phyloP scores from a whole-genome alignment of 306 rosid species.

The Mimosa bimucronata region DNA sequence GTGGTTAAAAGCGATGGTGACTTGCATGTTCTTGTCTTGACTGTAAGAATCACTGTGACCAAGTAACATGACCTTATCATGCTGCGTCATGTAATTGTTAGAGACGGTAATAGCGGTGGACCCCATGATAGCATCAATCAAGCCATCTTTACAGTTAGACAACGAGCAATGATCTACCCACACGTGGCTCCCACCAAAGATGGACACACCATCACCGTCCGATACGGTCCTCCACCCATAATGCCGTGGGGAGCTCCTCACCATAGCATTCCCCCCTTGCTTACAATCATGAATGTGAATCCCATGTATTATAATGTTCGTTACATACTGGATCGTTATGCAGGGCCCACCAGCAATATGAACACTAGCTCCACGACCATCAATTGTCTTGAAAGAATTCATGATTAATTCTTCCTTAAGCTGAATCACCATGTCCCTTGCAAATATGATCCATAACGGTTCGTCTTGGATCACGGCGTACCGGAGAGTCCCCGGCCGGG shows the following conservation, averaged over 20 bases:
- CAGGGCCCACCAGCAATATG: slow-evolving; percentile 99
- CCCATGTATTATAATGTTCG: slow-evolving; percentile 84
- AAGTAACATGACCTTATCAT: slow-evolving; percentile 90
- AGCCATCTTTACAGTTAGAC: slow-evolving; percentile 81
- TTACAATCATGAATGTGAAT: slow-evolving; percentile 82
- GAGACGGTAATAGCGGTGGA: slow-evolving; percentile 85
- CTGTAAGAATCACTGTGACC: slow-evolving; percentile 86
- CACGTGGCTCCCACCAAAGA: slow-evolving; percentile 87
- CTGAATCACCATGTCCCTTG: slow-evolving; percentile 83
- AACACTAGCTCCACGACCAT: slow-evolving; percentile 89
- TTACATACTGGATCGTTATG: slow-evolving; percentile 86
- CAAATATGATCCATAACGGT: slow-evolving; percentile 90
- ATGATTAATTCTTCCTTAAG: slow-evolving; percentile 90
- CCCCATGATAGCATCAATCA: slow-evolving; percentile 86
- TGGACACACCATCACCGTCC: slow-evolving; percentile 95
- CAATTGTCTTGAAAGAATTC: slow-evolving; percentile 94
- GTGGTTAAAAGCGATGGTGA: slow-evolving; percentile 93
- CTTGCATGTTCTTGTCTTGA: slow-evolving; percentile 93
- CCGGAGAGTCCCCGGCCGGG: slow-evolving; percentile 85
- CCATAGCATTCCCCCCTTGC: slow-evolving; percentile 89
- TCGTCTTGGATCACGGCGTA: slow-evolving; percentile 87
- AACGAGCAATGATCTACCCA: slow-evolving; percentile 96
- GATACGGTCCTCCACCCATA: slow-evolving; percentile 91
- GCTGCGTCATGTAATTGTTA: slow-evolving; percentile 96
- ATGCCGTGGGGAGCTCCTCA: slow-evolving; percentile 77